Evolutionary conservation across 768 basidiomycete species (phyloP).

Genomic region (Nidularia pulvinata): DNA sequence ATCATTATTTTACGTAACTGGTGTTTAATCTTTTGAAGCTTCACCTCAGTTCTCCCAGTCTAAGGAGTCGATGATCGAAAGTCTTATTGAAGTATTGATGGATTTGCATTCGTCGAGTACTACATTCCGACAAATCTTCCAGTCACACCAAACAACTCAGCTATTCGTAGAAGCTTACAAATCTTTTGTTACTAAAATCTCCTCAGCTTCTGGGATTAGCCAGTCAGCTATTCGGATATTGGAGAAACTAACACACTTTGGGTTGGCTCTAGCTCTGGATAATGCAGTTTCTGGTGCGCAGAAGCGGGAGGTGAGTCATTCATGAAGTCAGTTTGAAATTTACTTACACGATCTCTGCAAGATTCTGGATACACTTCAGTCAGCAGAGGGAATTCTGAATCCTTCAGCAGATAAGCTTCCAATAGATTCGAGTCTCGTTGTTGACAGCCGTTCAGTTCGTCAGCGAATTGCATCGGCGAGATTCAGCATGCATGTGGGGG

Average conservation of each 20-base stretch:
- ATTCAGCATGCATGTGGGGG: slow-evolving; percentile 64
- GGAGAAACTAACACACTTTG: slow-evolving; percentile 74
- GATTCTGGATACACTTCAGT: slow-evolving; percentile 62
- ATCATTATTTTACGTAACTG: slow-evolving; percentile 1
- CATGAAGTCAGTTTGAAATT: not conserved
- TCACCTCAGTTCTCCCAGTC: slow-evolving; percentile 21
- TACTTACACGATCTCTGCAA: slow-evolving; percentile 8
- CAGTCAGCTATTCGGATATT: slow-evolving; percentile 49
- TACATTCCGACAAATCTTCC: slow-evolving; percentile 74
- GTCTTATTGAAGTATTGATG: slow-evolving; percentile 68
- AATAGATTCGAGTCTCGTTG: slow-evolving; percentile 54
- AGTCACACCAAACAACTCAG: slow-evolving; percentile 68
- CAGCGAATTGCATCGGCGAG: slow-evolving; percentile 55
- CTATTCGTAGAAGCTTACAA: slow-evolving; percentile 67
- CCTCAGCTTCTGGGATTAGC: slow-evolving; percentile 33
- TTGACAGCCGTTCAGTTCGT: slow-evolving; percentile 49
- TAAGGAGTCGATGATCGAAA: slow-evolving; percentile 46
- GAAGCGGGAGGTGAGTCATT: slow-evolving; percentile 63
- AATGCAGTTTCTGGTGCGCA: slow-evolving; percentile 60
- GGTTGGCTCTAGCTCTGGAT: slow-evolving; percentile 65
- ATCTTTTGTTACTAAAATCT: slow-evolving; percentile 45
- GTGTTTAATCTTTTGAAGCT: slow-evolving; percentile 8
- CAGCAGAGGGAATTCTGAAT: slow-evolving; percentile 50
- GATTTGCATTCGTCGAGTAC: slow-evolving; percentile 62
- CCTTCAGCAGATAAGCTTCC: slow-evolving; percentile 42